Base-by-base conservation (phyloP, 257 asterid genomes). In the Forsythia viridissima region DNA sequence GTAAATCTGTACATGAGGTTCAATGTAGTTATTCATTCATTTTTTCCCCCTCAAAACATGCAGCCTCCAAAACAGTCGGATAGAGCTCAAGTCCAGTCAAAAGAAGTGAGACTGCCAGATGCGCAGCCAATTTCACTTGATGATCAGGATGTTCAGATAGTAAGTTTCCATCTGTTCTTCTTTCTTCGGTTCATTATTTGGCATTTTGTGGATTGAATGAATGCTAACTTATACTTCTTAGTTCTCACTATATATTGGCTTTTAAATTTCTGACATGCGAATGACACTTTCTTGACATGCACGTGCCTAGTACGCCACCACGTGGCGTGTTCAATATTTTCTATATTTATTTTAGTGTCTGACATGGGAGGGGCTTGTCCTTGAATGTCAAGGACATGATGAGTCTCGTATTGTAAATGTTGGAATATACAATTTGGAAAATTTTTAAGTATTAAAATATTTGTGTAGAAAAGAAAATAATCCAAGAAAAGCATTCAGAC, bases 141-240 rank as follows among this genome's bases (percentile, higher is more conserved):
- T 73, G 98, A 94, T 63, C 97, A 90, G 85, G 98, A 94, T 85
- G 93, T 94, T 84, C 91, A 86, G 59, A 92, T 94, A 70, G 98
- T 92, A 51, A 86, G 96, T 91, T 81, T 72, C 77, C 72, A 39
- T 24, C 69, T 44, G 10, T n/a, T 8, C 76, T 43, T 57, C 71
- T 75, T 79, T 80, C 37, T 76, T 80, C 55, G 12, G 67, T 76
- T 61, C 61, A 15, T 68, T 37, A 41, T 37, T 70, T 39, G 24
- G 34, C 37, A 12, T 18, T 67, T n/a, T 63, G 57, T 40, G 10
- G 67, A 59, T 7, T n/a, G 36, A 48, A 48, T n/a, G 36, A 48
- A 48, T 48, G 11, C 57, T 46, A 13, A 12, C 66, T 57, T 57
- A 7, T 57, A 6, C 24, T 57, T 18, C 66, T 57, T n/a, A 55